A percentile compares a stretch with the other conserved stretches of the same genome.
phyloP scores from a whole-genome alignment of 176 grass and related monocot species.

The Areca catechu region DNA sequence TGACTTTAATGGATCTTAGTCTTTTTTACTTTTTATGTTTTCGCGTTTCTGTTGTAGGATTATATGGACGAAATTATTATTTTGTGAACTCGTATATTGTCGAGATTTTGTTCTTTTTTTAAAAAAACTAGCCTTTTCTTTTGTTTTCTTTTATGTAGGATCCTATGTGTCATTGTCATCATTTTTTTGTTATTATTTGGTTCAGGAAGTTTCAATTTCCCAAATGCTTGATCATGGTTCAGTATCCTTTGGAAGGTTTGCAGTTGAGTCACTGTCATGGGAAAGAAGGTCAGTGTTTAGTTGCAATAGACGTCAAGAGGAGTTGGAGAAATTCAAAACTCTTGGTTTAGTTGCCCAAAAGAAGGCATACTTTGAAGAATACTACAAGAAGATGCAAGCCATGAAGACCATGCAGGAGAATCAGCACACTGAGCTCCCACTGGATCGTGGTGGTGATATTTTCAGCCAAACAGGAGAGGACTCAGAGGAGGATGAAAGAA shows the following conservation, averaged over 20 bases:
- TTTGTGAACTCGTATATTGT: too few relatives aligned
- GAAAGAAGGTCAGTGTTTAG: constrained; percentile 67
- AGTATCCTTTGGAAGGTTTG: constrained; percentile 75
- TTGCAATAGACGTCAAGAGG: constrained; percentile 55
- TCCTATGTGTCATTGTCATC: too few relatives aligned
- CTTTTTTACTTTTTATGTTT: too few relatives aligned
- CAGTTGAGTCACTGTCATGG: constrained; percentile 59
- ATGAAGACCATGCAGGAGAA: constrained; percentile 35
- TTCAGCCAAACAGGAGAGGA: neutral
- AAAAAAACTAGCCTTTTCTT: too few relatives aligned
- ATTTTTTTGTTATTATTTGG: constrained; percentile 34
- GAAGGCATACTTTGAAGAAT: constrained; percentile 90
- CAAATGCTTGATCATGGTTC: constrained; percentile 68
- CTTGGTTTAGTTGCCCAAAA: constrained; percentile 81
- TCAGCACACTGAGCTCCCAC: constrained; percentile 3
- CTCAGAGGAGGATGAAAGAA: neutral
- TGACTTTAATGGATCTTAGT: too few relatives aligned
- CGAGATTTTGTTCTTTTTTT: too few relatives aligned
- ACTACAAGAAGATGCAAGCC: constrained; percentile 44
- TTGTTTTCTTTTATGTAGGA: too few relatives aligned
- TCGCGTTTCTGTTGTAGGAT: too few relatives aligned
- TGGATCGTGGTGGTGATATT: too few relatives aligned
- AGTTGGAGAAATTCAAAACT: constrained; percentile 44
- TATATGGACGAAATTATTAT: too few relatives aligned
- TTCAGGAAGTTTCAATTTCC: constrained; percentile 36